These are phyloP conservation scores for Aspergillus spinulosporus DNA, from an alignment of 2,329 filamentous ascomycete genomes.

Conservation along the genomic window DNA sequence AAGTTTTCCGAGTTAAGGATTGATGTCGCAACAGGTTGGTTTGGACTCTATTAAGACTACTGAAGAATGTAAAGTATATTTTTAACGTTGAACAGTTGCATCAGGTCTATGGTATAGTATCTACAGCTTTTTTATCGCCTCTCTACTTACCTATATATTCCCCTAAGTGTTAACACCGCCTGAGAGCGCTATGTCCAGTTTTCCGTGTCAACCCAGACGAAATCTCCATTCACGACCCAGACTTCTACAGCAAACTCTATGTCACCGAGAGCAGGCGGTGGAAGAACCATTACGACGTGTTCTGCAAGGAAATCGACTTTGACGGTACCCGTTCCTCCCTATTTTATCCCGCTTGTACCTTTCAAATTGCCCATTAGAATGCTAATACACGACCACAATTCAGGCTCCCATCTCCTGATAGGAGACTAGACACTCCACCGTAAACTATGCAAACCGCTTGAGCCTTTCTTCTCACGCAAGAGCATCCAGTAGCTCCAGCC, in stretches of 20 bases:
- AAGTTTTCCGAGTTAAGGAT: slow-evolving; percentile 34
- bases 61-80: slow-evolving; percentile 32
- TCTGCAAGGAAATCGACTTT: not conserved
- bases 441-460: slow-evolving; percentile 2
- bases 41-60: slow-evolving; percentile 40
- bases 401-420: slow-evolving; percentile 3
- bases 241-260: slow-evolving; percentile 38
- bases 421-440: slow-evolving; percentile 5
- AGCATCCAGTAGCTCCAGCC: not conserved
- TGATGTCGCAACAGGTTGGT: slow-evolving; percentile 34
- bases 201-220: slow-evolving; percentile 37
- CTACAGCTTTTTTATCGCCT: no score
- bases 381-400: not conserved
- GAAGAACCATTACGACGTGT: not conserved
- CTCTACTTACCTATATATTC: no score
- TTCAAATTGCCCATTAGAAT: no score
- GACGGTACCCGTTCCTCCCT: not conserved
- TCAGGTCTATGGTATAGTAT: slow-evolving; percentile 32
- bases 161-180: no score
- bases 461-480: slow-evolving; percentile 8
- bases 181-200: slow-evolving; percentile 30
- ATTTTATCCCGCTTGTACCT: no score
- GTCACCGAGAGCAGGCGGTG: slow-evolving; percentile 12
- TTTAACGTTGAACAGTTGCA: slow-evolving; percentile 39
- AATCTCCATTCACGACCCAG: slow-evolving; percentile 37